Conservation (phyloP, 495 filamentous ascomycete genomes). For the Xylaria scruposa region DNA sequence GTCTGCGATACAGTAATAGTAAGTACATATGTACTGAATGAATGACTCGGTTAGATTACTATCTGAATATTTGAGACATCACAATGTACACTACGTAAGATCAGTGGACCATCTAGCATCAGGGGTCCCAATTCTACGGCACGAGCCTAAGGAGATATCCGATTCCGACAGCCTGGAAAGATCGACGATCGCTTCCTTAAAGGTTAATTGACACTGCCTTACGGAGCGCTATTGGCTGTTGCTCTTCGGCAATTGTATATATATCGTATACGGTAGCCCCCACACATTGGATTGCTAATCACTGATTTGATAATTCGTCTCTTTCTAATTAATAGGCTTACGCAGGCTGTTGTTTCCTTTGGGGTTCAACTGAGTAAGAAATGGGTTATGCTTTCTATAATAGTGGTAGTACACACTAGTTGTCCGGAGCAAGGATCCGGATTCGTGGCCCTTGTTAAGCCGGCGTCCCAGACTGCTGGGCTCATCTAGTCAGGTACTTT, state of each 20-base stretch:
- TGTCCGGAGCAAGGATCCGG: conserved; percentile 14
- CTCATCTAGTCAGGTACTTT: conserved; percentile 16
- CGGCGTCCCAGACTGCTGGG: conserved; percentile 25
- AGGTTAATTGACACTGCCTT: conserved; percentile 4
- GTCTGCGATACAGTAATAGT: background rate
- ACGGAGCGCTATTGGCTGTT: conserved; percentile 2
- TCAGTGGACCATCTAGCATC: conserved; percentile 3
- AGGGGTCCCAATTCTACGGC: conserved; percentile 19
- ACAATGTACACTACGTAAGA: conserved; percentile 2
- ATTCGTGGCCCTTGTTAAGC: conserved; percentile 17
- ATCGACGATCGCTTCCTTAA: conserved; percentile 24
- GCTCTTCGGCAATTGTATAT: conserved; percentile 17
- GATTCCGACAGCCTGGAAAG: conserved; percentile 30
- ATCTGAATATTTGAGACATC: background rate
- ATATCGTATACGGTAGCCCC: background rate
- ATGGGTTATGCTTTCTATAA: background rate
- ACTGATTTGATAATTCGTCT: background rate
- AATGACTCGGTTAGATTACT: conserved; percentile 16
- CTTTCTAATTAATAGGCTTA: background rate
- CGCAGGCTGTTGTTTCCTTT: background rate
- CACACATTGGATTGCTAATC: background rate
- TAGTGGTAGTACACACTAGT: conserved; percentile 9
- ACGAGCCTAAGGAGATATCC: conserved; percentile 23
- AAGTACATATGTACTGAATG: background rate
- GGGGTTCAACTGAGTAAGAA: background rate